A percentile compares a stretch with the other conserved stretches of the same genome.
These are phyloP conservation scores for Corylus avellana DNA, from an alignment of 306 rosid genomes.

Conservation along the genomic window DNA sequence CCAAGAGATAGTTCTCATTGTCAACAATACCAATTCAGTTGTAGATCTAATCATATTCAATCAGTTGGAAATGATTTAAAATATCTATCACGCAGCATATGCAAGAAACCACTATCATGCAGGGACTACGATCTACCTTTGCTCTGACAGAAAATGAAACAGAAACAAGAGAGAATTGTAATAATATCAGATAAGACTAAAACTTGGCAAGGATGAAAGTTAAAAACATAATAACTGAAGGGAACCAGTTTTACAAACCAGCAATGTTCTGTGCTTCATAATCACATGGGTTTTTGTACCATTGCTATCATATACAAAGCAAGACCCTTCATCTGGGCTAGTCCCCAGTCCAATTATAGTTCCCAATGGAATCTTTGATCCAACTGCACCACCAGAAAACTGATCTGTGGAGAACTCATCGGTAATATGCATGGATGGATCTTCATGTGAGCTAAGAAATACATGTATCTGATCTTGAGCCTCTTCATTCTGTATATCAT, in stretches of 20 bases:
- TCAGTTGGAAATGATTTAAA: no score
- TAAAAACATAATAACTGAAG: slow-evolving; percentile 22
- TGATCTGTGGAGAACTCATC: slow-evolving; percentile 34
- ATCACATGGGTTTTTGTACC: slow-evolving; percentile 81
- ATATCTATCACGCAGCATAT: not conserved
- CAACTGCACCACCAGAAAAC: slow-evolving; percentile 33
- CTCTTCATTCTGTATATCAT: slow-evolving; percentile 42
- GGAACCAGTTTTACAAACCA: slow-evolving; percentile 57
- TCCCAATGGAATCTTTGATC: slow-evolving; percentile 65
- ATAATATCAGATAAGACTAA: not conserved
- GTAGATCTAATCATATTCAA: not conserved
- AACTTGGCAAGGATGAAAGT: slow-evolving; percentile 5
- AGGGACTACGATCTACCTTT: not conserved
- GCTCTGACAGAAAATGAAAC: not conserved
- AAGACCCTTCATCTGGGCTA: slow-evolving; percentile 79
- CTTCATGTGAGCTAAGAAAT: slow-evolving; percentile 54
- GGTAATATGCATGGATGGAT: slow-evolving; percentile 28
- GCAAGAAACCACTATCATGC: not conserved
- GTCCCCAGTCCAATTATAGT: slow-evolving; percentile 84
- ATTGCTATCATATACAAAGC: slow-evolving; percentile 63
- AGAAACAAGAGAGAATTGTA: not conserved
- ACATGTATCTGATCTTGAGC: slow-evolving; percentile 71
- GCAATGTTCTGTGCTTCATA: slow-evolving; percentile 86
- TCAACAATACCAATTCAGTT: not conserved
- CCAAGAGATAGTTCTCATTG: not conserved